These are phyloP conservation scores for Laguncularia racemosa DNA, from an alignment of 345 rosid genomes.

Conservation along the genomic window DNA sequence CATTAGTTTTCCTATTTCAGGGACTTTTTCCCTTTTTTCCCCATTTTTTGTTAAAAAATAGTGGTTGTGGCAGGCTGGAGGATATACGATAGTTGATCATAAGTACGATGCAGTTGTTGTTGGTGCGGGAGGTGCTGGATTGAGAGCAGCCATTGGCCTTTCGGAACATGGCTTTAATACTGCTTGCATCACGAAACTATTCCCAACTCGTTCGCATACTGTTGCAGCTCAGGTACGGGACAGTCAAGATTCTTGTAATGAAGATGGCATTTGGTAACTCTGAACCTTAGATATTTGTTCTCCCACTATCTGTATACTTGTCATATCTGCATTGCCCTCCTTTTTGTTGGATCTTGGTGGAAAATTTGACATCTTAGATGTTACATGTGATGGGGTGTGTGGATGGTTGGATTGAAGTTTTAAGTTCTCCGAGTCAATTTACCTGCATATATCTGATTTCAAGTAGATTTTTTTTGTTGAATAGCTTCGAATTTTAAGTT, in stretches of 20 bases:
- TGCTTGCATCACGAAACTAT: constrained; percentile 97
- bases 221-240: constrained; percentile 91
- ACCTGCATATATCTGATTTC: no score
- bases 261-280: neutral
- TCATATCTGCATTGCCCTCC: neutral
- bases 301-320: neutral
- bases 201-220: constrained; percentile 93
- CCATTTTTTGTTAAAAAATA: constrained; percentile 1
- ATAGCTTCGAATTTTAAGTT: no score
- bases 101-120: constrained; percentile 92
- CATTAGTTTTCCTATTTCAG: neutral
- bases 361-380: no score
- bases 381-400: no score
- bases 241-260: neutral
- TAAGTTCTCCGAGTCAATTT: no score
- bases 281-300: no score
- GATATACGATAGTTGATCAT: constrained; percentile 88
- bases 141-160: constrained; percentile 93
- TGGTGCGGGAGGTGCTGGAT: constrained; percentile 98
- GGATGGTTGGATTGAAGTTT: no score
- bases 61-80: constrained; percentile 31
- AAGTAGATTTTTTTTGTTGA: no score
- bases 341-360: no score
- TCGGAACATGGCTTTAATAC: constrained; percentile 99
- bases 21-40: neutral